Base-by-base conservation (phyloP, 1,139 yeast genomes). In the Hanseniaspora gamundiae region DNA sequence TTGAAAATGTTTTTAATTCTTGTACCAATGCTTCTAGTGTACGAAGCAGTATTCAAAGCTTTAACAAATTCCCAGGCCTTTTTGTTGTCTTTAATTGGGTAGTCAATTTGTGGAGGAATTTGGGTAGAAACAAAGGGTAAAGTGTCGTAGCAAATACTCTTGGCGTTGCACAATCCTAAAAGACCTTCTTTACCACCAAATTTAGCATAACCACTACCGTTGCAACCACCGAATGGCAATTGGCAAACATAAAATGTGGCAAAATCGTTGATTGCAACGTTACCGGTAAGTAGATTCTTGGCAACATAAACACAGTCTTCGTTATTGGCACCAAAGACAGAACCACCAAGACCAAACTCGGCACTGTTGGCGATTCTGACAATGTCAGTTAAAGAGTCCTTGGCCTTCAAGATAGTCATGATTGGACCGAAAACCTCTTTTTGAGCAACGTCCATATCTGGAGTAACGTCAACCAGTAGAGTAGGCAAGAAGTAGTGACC, bases 171-270 rank as follows among this genome's bases (percentile, higher is more conserved):
- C 39, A 91, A 68, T 0, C 95, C 97, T 38, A 86, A 74, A 33
- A 91, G 68, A 1, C 97, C 98, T 68, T 91, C 98, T 59, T 82
- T 94, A 35, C 98, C 97, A 26, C 95, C 95, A 66, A 91, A 91
- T 60, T 87, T 88, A 45, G 97, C 97, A 57, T 86, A 91, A 0
- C 98, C 98, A 8, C 95, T 83, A 42, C 88, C 91, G 53, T 81
- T 81, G 28, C 76, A 75, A 26, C 98, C 98, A 45, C 98, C 98
- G 66, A 91, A 91, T 35, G 98, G 98, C 52, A 88, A 70, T 64
- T 91, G 97, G 51, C 96, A 91, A 28, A 91, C 86, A 56, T 88
- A 88, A 58, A 76, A 91, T 0, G 97, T 88, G 5, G 97, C 98
- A 69, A 91, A 91, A 64, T 91, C 98, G 61, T 91, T 91, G 49